Base-by-base conservation (phyloP, 2,329 filamentous ascomycete genomes). In the Penicillium sp. region DNA sequence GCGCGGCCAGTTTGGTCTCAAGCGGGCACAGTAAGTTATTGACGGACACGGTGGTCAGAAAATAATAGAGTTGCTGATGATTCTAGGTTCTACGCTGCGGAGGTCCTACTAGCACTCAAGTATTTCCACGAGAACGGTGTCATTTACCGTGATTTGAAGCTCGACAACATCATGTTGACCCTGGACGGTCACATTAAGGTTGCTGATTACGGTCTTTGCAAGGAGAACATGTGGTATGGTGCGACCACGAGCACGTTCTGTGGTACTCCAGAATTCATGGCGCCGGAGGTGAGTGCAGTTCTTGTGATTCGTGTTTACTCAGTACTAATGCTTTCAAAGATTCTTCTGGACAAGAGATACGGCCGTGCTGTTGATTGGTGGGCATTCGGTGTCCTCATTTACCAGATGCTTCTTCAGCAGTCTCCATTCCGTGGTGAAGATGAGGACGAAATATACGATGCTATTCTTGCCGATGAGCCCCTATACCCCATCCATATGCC, bases 111-210 rank as follows among this genome's bases (percentile, higher is more conserved):
- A 66, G 93, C 93, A 15, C 76, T 98, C 62, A 98, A 98, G 71
- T 98, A 98, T 70, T 97, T 98, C 79, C 93, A 98, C 65, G 93
- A 98, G 70, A 97, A 98, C 68, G 93, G 93, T 48, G 93, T 98
- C 64, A 96, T 98, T 61, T 98, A 98, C 72, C 82, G 84, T 69
- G 84, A 88, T 71, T 69, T 88, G 68, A 88, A 88, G 68, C 76
- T 87, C 52, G 84, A 88, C 69, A 88, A 98, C 69, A 98, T 98
- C 65, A 79, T 98, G 40, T 76, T 98, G 63, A 94, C 89, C 1
- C 77, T 95, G 40, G 93, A 98, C 65, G 93, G 93, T 24, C 93
- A 98, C 69, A 95, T 98, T 76, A 97, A 97, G 78, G 89, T 98
- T 76, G 93, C 81, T 46, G 93, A 98, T 78, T 98, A 95, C 68